Base-by-base conservation (phyloP, 2,329 filamentous ascomycete genomes). In the Whalleya microplaca region DNA sequence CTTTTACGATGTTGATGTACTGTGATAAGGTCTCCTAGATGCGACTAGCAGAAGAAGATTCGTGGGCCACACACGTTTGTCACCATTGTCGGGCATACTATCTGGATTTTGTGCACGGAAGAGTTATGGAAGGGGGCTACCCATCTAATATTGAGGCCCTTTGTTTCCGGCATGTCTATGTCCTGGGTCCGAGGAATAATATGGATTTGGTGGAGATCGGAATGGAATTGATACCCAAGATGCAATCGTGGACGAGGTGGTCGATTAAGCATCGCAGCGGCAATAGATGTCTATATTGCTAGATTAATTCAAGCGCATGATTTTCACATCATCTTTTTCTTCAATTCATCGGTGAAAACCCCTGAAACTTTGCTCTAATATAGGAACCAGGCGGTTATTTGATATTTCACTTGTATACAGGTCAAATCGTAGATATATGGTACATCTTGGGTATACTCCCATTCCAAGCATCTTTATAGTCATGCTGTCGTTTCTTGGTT, bases 171-270 rank as follows among this genome's bases (percentile, higher is more conserved):
- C 12, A 37, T 37, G 10, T 37, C 14, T 37, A 37, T 16, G 14
- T 12, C 32, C 10, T 14, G 32, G 14, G 32, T 12, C 14, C 14
- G 7, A 16, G 32, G 32, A 16, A 16, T 37, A 12, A 16, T 12
- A 12, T 3, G 32, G 32, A 37, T 37, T 37, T 37, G 32, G 44
- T 41, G 50, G 43, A 32, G 21, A 40, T 37, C 7, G 42, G 41
- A 41, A 45, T 37, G 32, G 44, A 53, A 18, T 27, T 53, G 50
- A 53, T 53, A 37, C 32, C 32, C 32, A 16, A 14, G 32, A 37
- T 14, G 32, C 14, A 37, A 8, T 37, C 23, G 23, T 27, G 23
- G 23, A 9, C 23, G 23, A 27, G 41, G n/a, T 19, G 8, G 14
- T 32, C 8, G 3, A 19, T 29, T 29, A 2, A 27, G 23, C 23